These are phyloP conservation scores for Globisporangium nunn DNA, from an alignment of 352 stramenopile species.

Conservation along the genomic window DNA sequence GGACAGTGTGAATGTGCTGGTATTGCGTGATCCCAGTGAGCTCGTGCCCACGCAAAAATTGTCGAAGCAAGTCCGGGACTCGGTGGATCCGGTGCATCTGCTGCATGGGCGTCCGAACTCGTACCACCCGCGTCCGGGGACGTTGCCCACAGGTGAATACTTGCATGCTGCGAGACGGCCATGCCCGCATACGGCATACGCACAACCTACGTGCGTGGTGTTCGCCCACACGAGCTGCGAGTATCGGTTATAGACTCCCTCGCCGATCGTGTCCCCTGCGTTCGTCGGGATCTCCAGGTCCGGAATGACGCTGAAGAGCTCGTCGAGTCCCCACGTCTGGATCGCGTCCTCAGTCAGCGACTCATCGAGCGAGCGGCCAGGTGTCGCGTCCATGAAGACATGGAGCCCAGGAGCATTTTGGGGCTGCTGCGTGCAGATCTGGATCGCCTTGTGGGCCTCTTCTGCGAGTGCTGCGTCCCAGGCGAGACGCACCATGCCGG, in stretches of 20 bases:
- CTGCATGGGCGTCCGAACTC: slow-evolving; percentile 2
- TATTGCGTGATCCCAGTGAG: neutral
- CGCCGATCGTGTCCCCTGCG: slow-evolving; percentile 3
- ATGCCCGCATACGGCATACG: slow-evolving; percentile 6
- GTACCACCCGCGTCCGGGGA: slow-evolving; percentile 5
- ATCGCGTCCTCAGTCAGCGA: slow-evolving; percentile 13
- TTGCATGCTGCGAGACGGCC: slow-evolving; percentile 10
- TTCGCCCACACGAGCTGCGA: slow-evolving; percentile 14
- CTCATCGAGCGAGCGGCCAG: slow-evolving; percentile 6
- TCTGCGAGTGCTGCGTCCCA: slow-evolving; percentile 10
- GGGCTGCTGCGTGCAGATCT: slow-evolving; percentile 4
- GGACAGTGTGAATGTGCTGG: neutral
- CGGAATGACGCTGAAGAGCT: slow-evolving; percentile 9
- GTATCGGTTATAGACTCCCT: slow-evolving; percentile 7
- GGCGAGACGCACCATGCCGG: slow-evolving; percentile 4
- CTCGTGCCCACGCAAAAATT: neutral
- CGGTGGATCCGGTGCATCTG: neutral
- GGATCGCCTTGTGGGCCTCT: slow-evolving; percentile 8
- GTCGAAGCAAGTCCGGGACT: neutral
- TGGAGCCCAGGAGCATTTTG: neutral
- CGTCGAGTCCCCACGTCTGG: slow-evolving; percentile 8
- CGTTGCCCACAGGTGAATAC: slow-evolving; percentile 10
- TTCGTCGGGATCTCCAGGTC: slow-evolving; percentile 1
- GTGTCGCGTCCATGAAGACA: slow-evolving; percentile 9
- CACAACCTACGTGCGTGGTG: slow-evolving; percentile 13